Base-by-base conservation (phyloP, 345 rosid genomes). In the Aurinia saxatilis region DNA sequence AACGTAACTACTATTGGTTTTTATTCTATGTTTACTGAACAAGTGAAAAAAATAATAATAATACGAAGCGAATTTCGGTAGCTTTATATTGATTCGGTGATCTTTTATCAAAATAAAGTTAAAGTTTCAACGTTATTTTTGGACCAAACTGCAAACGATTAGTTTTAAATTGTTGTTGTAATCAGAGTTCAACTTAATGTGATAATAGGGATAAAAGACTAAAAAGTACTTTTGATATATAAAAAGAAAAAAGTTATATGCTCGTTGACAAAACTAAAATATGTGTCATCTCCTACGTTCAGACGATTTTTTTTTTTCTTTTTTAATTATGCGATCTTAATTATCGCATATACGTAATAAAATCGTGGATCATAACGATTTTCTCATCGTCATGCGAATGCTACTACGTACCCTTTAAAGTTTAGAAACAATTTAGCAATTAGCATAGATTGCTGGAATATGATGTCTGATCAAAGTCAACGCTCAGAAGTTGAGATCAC, bases 201-300 rank as follows among this genome's bases (percentile, higher is more conserved):
- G n/a, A 8, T n/a, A 37, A 38, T 9, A 36, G 12, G 36, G 21
- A n/a, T 7, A 4, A 7, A 21, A 19, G 21, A n/a, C 2, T 8
- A 27, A 27, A 42, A 23, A 6, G 8, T 10, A 33, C 6, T 53
- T 33, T 33, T 25, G 40, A 45, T 54, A 12, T n/a, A n/a, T n/a
- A 21, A 59, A 23, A 21, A 1, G 25, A 21, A 0, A 29, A 2
- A 48, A n/a, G n/a, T n/a, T 19, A 3, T 19, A 19, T 38, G 44
- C 2, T 38, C 41, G 66, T 50, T 68, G 60, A 59, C 53, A 67
- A 59, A 40, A 50, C 16, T 14, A 41, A 33, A 59, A 8, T 23
- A 12, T 50, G 7, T 1, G 12, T 4, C 4, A 21, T 2, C 60
- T 17, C 14, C 44, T 34, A 54, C 54, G 30, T 44, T 15, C 17